These are phyloP conservation scores for Polyplosphaeria fusca DNA, from an alignment of 495 filamentous ascomycete genomes.

Conservation along the genomic window DNA sequence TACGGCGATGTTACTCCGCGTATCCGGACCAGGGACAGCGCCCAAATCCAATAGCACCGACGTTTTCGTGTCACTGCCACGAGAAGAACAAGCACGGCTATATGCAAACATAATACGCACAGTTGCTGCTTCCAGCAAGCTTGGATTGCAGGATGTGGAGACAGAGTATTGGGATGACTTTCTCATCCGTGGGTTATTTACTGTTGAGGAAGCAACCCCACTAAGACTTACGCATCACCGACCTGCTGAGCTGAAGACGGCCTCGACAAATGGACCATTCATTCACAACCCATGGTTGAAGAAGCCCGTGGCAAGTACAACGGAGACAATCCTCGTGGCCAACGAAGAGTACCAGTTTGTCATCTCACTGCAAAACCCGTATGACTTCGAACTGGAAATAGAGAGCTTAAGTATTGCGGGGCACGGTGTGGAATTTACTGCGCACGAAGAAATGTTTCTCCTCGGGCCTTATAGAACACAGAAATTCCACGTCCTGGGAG, in stretches of 20 bases:
- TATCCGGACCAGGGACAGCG: slow-evolving; percentile 75
- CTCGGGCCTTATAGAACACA: slow-evolving; percentile 80
- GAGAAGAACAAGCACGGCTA: slow-evolving; percentile 81
- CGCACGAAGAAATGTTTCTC: slow-evolving; percentile 58
- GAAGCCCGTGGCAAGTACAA: slow-evolving; percentile 52
- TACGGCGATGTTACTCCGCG: slow-evolving; percentile 76
- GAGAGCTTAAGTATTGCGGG: slow-evolving; percentile 74
- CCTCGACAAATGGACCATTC: slow-evolving; percentile 64
- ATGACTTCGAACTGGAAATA: slow-evolving; percentile 86
- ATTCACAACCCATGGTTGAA: slow-evolving; percentile 89
- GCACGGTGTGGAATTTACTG: slow-evolving; percentile 67
- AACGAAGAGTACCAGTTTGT: slow-evolving; percentile 72
- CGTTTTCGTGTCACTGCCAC: slow-evolving; percentile 61
- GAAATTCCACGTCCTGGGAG: slow-evolving; percentile 66
- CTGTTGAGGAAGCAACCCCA: slow-evolving; percentile 53
- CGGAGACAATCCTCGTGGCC: slow-evolving; percentile 68
- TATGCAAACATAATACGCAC: slow-evolving; percentile 81
- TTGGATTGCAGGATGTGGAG: slow-evolving; percentile 65
- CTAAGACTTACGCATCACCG: slow-evolving; percentile 67
- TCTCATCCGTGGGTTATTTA: slow-evolving; percentile 74
- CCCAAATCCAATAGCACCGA: slow-evolving; percentile 59
- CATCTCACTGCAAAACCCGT: slow-evolving; percentile 87
- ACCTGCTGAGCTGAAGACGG: slow-evolving; percentile 56
- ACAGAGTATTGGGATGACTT: slow-evolving; percentile 98
- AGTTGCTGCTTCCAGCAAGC: slow-evolving; percentile 64